phyloP scores from a whole-genome alignment of 768 basidiomycete genomes.

The Hirschioporus abietinus region DNA sequence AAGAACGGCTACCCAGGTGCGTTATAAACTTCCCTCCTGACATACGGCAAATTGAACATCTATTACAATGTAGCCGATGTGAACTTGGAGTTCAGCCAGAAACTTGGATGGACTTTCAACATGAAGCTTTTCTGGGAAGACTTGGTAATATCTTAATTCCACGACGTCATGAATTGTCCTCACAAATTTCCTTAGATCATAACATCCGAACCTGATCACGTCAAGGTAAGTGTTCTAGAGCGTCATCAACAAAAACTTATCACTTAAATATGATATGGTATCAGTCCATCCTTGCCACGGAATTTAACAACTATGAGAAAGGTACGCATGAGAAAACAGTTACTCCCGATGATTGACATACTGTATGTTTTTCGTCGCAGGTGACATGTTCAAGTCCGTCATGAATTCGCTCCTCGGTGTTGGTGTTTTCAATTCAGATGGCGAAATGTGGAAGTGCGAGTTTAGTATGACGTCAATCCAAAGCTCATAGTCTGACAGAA shows the following conservation, averaged over 20 bases:
- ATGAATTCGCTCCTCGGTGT: conserved; percentile 39
- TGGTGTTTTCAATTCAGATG: conserved; percentile 59
- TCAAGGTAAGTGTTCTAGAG: conserved; percentile 28
- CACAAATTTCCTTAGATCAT: conserved; percentile 38
- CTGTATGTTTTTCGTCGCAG: conserved; percentile 9
- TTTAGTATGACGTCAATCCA: conserved; percentile 20
- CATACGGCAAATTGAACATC: conserved; percentile 31
- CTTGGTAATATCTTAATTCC: conserved; percentile 1
- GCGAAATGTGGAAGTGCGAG: too few relatives aligned
- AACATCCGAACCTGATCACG: conserved; percentile 43
- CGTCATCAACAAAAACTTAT: not conserved
- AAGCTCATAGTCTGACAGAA: not conserved
- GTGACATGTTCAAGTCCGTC: conserved; percentile 16
- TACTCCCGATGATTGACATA: not conserved
- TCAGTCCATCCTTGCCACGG: conserved; percentile 37
- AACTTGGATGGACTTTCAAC: conserved; percentile 39
- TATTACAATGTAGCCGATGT: conserved; percentile 35
- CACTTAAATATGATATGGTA: conserved; percentile 15
- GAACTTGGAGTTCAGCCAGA: conserved; percentile 27
- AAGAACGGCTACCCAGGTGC: conserved; percentile 1
- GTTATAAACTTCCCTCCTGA: conserved; percentile 22
- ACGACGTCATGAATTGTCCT: conserved; percentile 27
- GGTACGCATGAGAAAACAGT: too few relatives aligned
- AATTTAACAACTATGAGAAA: conserved; percentile 39
- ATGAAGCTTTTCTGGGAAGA: conserved; percentile 37